Percentiles rank a stretch among this genome's conserved stretches.
phyloP scores from a whole-genome alignment of 768 basidiomycete species.

The Dendrothele bispora region DNA sequence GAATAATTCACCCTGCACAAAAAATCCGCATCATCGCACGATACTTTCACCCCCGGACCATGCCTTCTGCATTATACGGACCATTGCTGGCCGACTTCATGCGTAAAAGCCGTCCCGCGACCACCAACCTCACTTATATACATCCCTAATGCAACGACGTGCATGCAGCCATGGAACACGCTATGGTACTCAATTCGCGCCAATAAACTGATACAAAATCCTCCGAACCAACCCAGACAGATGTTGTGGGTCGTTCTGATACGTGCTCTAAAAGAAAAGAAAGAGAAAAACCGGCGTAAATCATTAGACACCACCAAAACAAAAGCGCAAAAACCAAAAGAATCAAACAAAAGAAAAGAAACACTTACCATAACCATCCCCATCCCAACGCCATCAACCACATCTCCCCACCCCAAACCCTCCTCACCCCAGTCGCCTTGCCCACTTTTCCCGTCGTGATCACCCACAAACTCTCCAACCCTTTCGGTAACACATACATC shows the following conservation, averaged over 20 bases:
- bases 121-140: too few relatives aligned
- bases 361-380: slow-evolving; percentile 83
- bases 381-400: slow-evolving; percentile 79
- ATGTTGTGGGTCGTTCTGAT: slow-evolving; percentile 79
- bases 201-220: slow-evolving; percentile 87
- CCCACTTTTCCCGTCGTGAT: slow-evolving; percentile 73
- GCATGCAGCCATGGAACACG: too few relatives aligned
- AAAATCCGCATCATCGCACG: too few relatives aligned
- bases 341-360: not conserved
- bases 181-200: too few relatives aligned
- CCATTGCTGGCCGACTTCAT: too few relatives aligned
- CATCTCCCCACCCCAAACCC: slow-evolving; percentile 67
- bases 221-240: slow-evolving; percentile 79
- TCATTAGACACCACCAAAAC: not conserved
- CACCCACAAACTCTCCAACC: slow-evolving; percentile 87
- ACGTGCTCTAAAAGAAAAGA: slow-evolving; percentile 66
- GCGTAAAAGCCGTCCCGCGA: too few relatives aligned
- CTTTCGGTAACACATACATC: slow-evolving; percentile 90
- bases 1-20: too few relatives aligned
- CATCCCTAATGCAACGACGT: too few relatives aligned
- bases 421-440: slow-evolving; percentile 63
- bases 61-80: too few relatives aligned
- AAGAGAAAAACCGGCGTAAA: too few relatives aligned
- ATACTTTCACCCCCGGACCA: too few relatives aligned
- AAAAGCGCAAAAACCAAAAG: slow-evolving; percentile 2